Conservation (phyloP, 163 green algal species). For the Chlorella variabilis region DNA sequence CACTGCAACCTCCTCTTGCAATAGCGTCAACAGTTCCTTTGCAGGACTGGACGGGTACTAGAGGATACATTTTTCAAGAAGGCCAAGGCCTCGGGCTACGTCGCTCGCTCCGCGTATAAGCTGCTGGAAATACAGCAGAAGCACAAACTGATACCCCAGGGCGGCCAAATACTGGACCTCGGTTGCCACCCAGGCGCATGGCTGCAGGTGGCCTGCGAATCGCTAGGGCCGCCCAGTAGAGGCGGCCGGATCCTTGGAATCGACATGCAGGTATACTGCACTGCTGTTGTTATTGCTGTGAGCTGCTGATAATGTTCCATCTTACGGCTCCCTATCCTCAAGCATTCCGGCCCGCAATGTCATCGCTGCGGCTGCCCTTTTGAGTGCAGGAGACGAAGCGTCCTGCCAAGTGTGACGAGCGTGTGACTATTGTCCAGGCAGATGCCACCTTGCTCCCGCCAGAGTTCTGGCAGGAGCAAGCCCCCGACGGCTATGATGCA, state of each 20-base stretch:
- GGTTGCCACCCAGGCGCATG: constrained; percentile 84
- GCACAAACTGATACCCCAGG: constrained; percentile 80
- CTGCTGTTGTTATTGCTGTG: too few relatives aligned
- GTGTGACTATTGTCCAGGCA: constrained; percentile 61
- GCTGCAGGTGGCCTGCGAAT: constrained; percentile 75
- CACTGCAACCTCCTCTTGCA: too few relatives aligned
- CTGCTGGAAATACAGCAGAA: constrained; percentile 89
- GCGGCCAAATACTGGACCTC: constrained; percentile 82
- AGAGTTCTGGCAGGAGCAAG: constrained; percentile 55
- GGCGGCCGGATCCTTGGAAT: constrained; percentile 82
- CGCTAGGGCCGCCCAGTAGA: constrained; percentile 68
- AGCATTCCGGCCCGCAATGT: not conserved
- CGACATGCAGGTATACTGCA: constrained; percentile 82
- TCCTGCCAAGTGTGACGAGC: constrained; percentile 47
- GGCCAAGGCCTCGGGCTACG: constrained; percentile 74
- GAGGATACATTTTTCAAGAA: constrained; percentile 75
- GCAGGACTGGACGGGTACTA: constrained; percentile 44
- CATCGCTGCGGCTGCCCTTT: not conserved
- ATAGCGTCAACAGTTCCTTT: too few relatives aligned
- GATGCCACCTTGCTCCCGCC: constrained; percentile 68
- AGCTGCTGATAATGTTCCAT: not conserved
- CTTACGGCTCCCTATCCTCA: not conserved
- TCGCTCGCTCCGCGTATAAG: constrained; percentile 84
- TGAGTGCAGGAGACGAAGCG: constrained; percentile 33
- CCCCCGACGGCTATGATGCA: constrained; percentile 38